A percentile compares a stretch with the other conserved stretches of the same genome.
Conservation (phyloP, 1,284 basidiomycete species). For the Ceratobasidium sp. region DNA sequence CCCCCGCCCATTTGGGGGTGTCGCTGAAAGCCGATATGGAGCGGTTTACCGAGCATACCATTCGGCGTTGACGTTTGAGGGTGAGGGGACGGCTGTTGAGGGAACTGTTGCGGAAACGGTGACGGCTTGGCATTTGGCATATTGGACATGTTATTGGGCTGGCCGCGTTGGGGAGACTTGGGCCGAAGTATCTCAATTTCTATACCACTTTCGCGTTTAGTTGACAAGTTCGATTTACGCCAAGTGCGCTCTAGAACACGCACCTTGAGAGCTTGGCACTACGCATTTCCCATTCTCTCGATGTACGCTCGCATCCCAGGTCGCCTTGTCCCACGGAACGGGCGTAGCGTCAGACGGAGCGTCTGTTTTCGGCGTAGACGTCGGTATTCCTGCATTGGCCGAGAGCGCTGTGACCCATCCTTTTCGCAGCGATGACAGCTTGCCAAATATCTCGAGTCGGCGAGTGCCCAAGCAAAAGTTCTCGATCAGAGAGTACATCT, state of each 20-base stretch:
- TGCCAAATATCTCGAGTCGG: slow-evolving; percentile 91
- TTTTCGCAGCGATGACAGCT: slow-evolving; percentile 73
- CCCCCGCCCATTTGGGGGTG: background rate
- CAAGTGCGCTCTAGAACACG: slow-evolving; percentile 44
- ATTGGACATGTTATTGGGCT: slow-evolving; percentile 49
- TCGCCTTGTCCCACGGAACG: slow-evolving; percentile 46
- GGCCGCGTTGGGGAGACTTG: slow-evolving; percentile 77
- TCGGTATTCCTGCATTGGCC: slow-evolving; percentile 46
- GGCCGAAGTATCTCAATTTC: slow-evolving; percentile 89
- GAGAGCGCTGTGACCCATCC: slow-evolving; percentile 94
- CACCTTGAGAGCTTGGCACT: slow-evolving; percentile 70
- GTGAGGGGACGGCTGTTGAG: slow-evolving; percentile 46
- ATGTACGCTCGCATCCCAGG: slow-evolving; percentile 56
- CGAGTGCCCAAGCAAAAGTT: slow-evolving; percentile 97
- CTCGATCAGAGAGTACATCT: slow-evolving; percentile 95
- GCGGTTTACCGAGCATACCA: slow-evolving; percentile 33
- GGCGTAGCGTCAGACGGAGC: slow-evolving; percentile 55
- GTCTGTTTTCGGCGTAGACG: slow-evolving; percentile 54
- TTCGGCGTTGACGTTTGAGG: slow-evolving; percentile 43
- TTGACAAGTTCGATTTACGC: slow-evolving; percentile 29
- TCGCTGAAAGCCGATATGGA: slow-evolving; percentile 35
- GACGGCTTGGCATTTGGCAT: slow-evolving; percentile 46
- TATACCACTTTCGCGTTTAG: no score
- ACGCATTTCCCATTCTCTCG: slow-evolving; percentile 63
- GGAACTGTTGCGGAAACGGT: slow-evolving; percentile 8